These are phyloP conservation scores for Eucalyptus shirleyi DNA, from an alignment of 345 rosid genomes.

Conservation along the genomic window DNA sequence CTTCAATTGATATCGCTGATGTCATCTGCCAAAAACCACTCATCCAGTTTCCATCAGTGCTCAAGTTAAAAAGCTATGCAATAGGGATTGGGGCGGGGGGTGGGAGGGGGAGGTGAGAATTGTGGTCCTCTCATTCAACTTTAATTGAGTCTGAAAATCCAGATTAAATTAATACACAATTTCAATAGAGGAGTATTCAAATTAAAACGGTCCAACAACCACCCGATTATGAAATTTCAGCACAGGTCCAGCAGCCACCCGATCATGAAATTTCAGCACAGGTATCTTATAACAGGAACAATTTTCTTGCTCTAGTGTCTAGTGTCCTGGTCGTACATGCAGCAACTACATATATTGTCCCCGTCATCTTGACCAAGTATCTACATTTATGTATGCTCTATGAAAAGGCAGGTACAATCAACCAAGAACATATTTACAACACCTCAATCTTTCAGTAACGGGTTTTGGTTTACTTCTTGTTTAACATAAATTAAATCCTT, in stretches of 20 bases:
- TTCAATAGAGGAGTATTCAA: neutral
- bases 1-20: conserved; percentile 72
- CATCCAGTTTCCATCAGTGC: neutral
- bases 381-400: neutral
- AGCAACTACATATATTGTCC: neutral
- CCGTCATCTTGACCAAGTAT: neutral
- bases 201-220: neutral
- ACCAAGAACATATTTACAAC: neutral
- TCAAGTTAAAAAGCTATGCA: neutral
- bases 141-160: neutral
- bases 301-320: neutral
- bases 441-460: neutral
- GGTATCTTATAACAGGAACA: neutral
- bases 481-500: neutral
- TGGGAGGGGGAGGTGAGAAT: neutral
- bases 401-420: neutral
- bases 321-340: neutral
- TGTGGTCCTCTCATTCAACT: neutral
- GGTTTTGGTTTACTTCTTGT: neutral
- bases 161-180: neutral
- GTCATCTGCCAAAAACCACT: conserved; percentile 65
- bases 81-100: neutral
- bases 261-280: neutral
- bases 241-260: neutral
- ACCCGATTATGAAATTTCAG: neutral